Conservation (phyloP, 2,329 filamentous ascomycete species). For the Colletotrichum theobromicola region DNA sequence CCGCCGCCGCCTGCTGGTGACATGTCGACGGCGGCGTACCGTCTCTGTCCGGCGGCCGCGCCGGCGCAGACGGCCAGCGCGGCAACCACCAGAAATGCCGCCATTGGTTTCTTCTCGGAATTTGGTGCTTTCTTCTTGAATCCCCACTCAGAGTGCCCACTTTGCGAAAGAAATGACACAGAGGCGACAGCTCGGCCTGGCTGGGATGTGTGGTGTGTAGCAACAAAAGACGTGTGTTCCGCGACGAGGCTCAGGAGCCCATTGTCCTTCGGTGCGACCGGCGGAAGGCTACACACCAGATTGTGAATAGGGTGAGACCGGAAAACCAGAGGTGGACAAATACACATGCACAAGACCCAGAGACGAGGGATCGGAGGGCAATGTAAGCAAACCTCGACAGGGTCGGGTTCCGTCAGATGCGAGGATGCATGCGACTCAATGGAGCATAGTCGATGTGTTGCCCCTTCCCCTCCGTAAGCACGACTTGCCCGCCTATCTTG, state of each 20-base stretch:
- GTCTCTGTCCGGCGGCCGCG: neutral
- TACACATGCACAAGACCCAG: neutral
- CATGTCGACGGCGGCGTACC: constrained; percentile 19
- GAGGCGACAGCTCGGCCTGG: neutral
- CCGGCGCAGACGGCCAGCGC: neutral
- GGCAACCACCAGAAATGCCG: neutral
- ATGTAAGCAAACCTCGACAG: neutral
- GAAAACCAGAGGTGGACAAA: neutral
- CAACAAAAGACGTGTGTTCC: neutral
- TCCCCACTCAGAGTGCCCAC: neutral
- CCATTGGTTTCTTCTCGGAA: neutral
- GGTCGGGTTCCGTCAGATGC: neutral
- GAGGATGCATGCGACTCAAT: neutral
- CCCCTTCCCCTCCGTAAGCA: neutral
- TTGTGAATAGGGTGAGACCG: neutral
- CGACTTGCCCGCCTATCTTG: neutral
- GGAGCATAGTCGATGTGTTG: neutral
- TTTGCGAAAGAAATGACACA: neutral
- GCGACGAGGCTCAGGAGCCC: neutral
- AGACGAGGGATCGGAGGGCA: neutral
- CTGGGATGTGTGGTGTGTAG: neutral
- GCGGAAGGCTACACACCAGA: neutral
- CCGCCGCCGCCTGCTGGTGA: neutral
- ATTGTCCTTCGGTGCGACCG: neutral
- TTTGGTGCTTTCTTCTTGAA: neutral